Evolutionary conservation across 1,139 yeast genomes (phyloP).

Genomic region (Meyerozyma carpophila): DNA sequence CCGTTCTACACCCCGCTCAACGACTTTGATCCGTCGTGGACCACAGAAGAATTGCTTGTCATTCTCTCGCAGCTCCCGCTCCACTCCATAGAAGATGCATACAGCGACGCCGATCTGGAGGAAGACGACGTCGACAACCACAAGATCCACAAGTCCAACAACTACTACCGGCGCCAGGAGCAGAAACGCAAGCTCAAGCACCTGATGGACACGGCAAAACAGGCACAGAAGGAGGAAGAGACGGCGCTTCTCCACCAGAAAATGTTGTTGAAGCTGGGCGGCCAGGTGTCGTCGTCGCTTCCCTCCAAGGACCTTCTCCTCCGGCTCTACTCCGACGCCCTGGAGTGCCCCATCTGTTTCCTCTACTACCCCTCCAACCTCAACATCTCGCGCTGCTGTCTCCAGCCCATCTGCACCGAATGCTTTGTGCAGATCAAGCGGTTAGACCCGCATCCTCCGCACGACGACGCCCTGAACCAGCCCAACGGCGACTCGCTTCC

Average conservation of each 20-base stretch:
- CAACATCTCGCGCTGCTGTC: constrained; percentile 84
- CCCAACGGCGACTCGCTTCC: constrained; percentile 26
- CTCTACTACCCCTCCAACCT: constrained; percentile 74
- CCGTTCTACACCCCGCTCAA: constrained; percentile 91
- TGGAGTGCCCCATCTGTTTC: constrained; percentile 94
- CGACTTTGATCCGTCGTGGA: constrained; percentile 74
- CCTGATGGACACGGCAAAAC: constrained; percentile 43
- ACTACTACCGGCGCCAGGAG: constrained; percentile 48
- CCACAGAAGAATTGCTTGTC: constrained; percentile 60
- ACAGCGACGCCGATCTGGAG: constrained; percentile 50
- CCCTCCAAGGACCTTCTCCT: constrained; percentile 29
- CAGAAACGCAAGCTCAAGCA: constrained; percentile 46
- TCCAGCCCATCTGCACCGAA: constrained; percentile 91
- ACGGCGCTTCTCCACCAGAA: constrained; percentile 38
- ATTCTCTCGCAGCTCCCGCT: constrained; percentile 50
- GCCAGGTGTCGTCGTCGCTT: constrained; percentile 13
- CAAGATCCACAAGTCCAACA: constrained; percentile 48
- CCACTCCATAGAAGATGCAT: constrained; percentile 57
- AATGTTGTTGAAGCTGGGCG: constrained; percentile 14
- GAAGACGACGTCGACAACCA: constrained; percentile 51
- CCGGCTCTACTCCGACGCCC: constrained; percentile 54
- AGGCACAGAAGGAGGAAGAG: constrained; percentile 53
- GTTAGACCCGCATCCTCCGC: constrained; percentile 93
- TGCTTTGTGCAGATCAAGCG: constrained; percentile 95
- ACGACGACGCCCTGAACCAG: constrained; percentile 43